A percentile compares a stretch with the other conserved stretches of the same genome.
phyloP scores from a whole-genome alignment of 2,329 filamentous ascomycete species.

The Neopestalotiopsis sp. region DNA sequence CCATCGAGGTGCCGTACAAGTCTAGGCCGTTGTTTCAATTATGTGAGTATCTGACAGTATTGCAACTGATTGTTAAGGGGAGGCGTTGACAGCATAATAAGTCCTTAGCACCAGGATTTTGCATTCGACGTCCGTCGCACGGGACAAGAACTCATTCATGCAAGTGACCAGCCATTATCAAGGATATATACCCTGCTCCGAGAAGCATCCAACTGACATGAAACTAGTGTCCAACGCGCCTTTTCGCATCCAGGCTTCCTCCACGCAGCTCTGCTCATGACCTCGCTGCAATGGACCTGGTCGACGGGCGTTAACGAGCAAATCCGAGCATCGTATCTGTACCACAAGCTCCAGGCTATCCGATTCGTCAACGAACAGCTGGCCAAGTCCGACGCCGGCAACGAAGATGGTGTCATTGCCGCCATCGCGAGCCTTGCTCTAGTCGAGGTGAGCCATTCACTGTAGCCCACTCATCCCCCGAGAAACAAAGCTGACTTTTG shows the following conservation, averaged over 20 bases:
- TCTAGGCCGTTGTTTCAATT: constrained; percentile 42
- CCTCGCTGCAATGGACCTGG: constrained; percentile 52
- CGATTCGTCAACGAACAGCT: constrained; percentile 50
- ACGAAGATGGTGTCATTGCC: constrained; percentile 47
- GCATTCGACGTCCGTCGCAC: constrained; percentile 45
- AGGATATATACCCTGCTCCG: background rate
- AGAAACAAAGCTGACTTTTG: constrained; percentile 19
- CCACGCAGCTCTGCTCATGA: constrained; percentile 50
- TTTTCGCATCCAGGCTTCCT: constrained; percentile 50
- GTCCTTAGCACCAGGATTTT: constrained; percentile 47
- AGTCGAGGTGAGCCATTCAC: constrained; percentile 41
- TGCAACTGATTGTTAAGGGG: no score
- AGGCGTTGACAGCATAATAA: constrained; percentile 26
- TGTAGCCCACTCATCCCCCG: background rate
- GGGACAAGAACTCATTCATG: constrained; percentile 40
- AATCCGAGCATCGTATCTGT: constrained; percentile 49
- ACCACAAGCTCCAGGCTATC: constrained; percentile 52
- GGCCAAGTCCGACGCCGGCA: constrained; percentile 40
- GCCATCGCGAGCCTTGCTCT: constrained; percentile 49
- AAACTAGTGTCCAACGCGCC: constrained; percentile 44
- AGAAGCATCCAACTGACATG: background rate
- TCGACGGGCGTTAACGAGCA: constrained; percentile 49
- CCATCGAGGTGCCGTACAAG: constrained; percentile 38
- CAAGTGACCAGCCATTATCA: constrained; percentile 23
- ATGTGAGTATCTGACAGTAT: constrained; percentile 34